These are phyloP conservation scores for Kodamaea alishanica DNA, from an alignment of 1,139 yeast species.

Conservation along the genomic window DNA sequence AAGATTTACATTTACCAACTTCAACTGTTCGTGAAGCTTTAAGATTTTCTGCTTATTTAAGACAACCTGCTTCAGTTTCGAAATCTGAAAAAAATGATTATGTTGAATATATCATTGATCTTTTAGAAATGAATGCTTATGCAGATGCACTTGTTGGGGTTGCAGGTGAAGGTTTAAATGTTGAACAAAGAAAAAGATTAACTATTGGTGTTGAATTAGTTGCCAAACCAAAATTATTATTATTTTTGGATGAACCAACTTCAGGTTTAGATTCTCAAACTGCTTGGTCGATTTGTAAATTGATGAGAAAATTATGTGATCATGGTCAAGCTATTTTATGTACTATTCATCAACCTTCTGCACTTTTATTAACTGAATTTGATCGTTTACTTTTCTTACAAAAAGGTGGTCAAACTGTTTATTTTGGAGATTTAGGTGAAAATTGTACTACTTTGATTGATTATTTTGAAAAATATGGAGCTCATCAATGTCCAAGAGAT, in stretches of 20 bases:
- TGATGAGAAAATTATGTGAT: conserved; percentile 69
- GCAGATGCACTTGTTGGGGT: conserved; percentile 84
- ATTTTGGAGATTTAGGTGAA: conserved; percentile 75
- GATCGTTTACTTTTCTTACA: conserved; percentile 71
- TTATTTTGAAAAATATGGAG: conserved; percentile 70
- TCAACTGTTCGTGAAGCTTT: conserved; percentile 80
- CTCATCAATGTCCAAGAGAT: conserved; percentile 52
- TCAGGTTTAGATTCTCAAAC: conserved; percentile 92
- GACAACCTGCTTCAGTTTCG: conserved; percentile 59
- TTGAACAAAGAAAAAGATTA: conserved; percentile 81
- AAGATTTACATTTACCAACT: conserved; percentile 70
- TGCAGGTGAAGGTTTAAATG: conserved; percentile 74
- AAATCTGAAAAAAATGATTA: conserved; percentile 61
- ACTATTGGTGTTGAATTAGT: conserved; percentile 86
- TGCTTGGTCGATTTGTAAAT: conserved; percentile 80
- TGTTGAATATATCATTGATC: conserved; percentile 65
- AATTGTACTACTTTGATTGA: conserved; percentile 57
- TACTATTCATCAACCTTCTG: conserved; percentile 84
- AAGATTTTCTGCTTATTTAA: conserved; percentile 65
- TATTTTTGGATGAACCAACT: conserved; percentile 89
- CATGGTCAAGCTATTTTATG: conserved; percentile 82
- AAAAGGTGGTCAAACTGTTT: conserved; percentile 74
- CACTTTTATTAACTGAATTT: conserved; percentile 70
- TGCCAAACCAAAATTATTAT: conserved; percentile 76
- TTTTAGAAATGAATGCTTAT: conserved; percentile 68